Evolutionary conservation across 75 land plant species (phyloP).

Genomic region (Cupressus sempervirens): DNA sequence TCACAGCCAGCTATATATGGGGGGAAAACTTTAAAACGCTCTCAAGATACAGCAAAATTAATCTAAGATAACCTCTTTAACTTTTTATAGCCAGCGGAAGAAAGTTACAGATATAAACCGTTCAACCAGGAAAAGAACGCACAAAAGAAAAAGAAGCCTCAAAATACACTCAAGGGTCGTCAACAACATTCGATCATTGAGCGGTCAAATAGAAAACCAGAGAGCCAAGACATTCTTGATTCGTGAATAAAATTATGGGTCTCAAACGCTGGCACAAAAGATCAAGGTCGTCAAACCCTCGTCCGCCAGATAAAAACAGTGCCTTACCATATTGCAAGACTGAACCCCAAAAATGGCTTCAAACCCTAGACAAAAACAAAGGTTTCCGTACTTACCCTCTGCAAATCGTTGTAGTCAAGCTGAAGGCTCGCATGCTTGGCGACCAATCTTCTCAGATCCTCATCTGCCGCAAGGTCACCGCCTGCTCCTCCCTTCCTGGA

Average conservation of each 20-base stretch:
- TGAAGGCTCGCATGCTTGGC: conserved; percentile 1
- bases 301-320: not conserved
- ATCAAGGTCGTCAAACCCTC: not conserved
- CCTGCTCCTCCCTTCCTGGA: conserved; percentile 2
- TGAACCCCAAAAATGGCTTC: not conserved
- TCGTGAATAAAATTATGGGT: too few relatives aligned
- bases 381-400: not conserved
- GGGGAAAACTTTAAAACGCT: too few relatives aligned
- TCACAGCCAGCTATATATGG: too few relatives aligned
- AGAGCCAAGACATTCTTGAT: too few relatives aligned
- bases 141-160: not conserved
- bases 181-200: too few relatives aligned
- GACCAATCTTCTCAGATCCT: conserved; percentile 5
- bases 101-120: too few relatives aligned
- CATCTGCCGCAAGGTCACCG: not conserved
- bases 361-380: not conserved
- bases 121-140: not conserved
- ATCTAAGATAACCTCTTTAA: not conserved
- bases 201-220: too few relatives aligned
- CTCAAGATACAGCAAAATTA: not conserved
- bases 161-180: too few relatives aligned
- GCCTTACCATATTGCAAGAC: too few relatives aligned
- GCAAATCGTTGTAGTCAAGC: conserved; percentile 6
- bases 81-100: too few relatives aligned
- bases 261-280: too few relatives aligned